Evolutionary conservation across 208 protist species (phyloP), one percentile per base, ranked within the genome.

Genomic region (Trichomonas tenax): DNA sequence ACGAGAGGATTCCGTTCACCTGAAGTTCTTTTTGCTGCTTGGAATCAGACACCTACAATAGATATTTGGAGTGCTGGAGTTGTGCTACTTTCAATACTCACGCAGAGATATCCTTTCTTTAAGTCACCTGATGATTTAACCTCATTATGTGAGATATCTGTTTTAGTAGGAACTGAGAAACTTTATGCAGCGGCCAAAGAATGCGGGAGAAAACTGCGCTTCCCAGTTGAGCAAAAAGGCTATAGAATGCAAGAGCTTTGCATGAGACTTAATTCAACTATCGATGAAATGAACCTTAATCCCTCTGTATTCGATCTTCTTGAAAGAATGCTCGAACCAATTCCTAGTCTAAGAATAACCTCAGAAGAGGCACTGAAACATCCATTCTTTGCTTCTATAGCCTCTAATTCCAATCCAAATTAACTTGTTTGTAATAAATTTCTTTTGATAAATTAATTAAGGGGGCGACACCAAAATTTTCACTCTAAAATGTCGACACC

Each of bases 21-120:
- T n/a, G 96, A 96, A 88, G 86, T 96, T 38, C 46, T 96, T 26
- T 26, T 96, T 49, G 0, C 84, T 34, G 8, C 10, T 34, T 44
- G 0, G 0, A 89, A 96, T 14, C 96, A 96, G 26, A 96, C 21
- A 0, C 17, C 14, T 49, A 3, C 23, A 34, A 96, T 96, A 36
- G 96, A 96, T 82, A 96, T 96, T 34, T 96, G 96, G 96, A 86
- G 48, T 45, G 89, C 93, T 34, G 96, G 96, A 21, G 84, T 96
- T 15, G 96, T 96, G n/a, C n/a, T 96, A 36, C 38, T 96, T 14
- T 96, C 44, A 15, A 44, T 96, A 11, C 21, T 96, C 31, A 84
- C 96, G 2, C 15, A 44, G 82, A 63, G 96, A 88, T 96, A 96
- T 95, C 96, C 96, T 23, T 96, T 96, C 41, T 96, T 96, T 45